Percentiles rank a stretch among this genome's conserved stretches.
These are phyloP conservation scores for Cercospora sp. DNA, from an alignment of 2,329 filamentous ascomycete genomes.

Conservation along the genomic window DNA sequence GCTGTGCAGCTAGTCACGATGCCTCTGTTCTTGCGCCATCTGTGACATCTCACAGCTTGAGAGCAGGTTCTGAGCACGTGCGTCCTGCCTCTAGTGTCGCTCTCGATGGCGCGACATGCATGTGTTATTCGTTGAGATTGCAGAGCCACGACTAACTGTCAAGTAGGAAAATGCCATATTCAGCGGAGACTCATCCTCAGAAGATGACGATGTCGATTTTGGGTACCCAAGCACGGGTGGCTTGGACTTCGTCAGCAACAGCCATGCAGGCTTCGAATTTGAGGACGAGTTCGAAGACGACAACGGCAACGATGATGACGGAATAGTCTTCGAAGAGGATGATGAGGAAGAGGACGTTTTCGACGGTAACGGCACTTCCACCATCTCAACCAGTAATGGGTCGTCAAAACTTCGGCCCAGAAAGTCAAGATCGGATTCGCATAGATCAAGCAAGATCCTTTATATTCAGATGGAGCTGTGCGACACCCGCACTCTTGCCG, in stretches of 20 bases:
- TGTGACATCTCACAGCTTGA: neutral
- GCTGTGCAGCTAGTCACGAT: neutral
- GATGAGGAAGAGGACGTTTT: conserved; percentile 46
- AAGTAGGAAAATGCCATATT: conserved; percentile 5
- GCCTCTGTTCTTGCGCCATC: neutral
- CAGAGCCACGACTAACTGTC: neutral
- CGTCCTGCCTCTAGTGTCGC: neutral
- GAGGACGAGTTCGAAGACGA: conserved; percentile 57
- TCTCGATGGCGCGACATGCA: neutral
- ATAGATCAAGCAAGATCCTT: conserved; percentile 67
- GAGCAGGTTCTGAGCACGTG: neutral
- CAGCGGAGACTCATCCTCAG: neutral
- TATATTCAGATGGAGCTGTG: conserved; percentile 99
- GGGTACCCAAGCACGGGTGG: conserved; percentile 67
- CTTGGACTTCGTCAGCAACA: conserved; percentile 90
- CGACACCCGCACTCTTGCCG: conserved; percentile 85
- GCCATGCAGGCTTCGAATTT: conserved; percentile 75
- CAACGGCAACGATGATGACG: conserved; percentile 54
- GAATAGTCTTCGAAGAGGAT: conserved; percentile 32
- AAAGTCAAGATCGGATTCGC: conserved; percentile 50
- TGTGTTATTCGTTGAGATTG: neutral
- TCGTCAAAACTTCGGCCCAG: conserved; percentile 33
- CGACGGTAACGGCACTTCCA: conserved; percentile 38
- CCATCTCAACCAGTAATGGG: conserved; percentile 9
- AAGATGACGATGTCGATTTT: conserved; percentile 62